A percentile compares a stretch with the other conserved stretches of the same genome.
Conservation (phyloP, 1,284 basidiomycete genomes). For the Trichosporon sp. region DNA sequence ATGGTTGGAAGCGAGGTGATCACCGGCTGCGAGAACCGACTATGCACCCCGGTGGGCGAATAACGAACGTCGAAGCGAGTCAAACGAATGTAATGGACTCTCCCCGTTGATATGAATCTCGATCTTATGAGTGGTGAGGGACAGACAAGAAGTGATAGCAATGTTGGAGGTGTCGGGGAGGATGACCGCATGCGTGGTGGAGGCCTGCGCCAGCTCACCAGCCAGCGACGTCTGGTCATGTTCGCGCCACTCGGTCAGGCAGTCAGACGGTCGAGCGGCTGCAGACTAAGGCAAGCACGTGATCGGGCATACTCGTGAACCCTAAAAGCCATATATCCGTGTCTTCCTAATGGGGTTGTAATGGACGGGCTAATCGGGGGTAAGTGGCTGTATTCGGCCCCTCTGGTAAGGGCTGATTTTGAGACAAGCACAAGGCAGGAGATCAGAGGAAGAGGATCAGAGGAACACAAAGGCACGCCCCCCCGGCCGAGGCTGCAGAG, state of each 20-base stretch:
- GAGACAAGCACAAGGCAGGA: not conserved
- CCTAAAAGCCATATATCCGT: conserved; percentile 6
- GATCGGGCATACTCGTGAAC: conserved; percentile 14
- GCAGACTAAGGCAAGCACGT: not conserved
- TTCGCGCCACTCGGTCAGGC: not conserved
- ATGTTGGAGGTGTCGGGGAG: not conserved
- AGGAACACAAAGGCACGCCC: conserved; percentile 13
- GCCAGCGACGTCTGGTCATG: not conserved
- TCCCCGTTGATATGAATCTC: not conserved
- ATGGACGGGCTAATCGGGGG: not conserved
- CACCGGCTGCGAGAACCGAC: too few relatives aligned
- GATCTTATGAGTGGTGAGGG: not conserved
- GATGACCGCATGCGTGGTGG: not conserved
- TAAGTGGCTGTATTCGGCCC: conserved; percentile 16
- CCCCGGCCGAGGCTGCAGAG: not conserved
- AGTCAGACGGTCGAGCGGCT: not conserved
- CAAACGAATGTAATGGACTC: too few relatives aligned
- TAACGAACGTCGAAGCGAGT: too few relatives aligned
- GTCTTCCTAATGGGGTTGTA: not conserved
- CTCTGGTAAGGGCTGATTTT: not conserved
- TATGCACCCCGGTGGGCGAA: too few relatives aligned
- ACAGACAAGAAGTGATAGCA: not conserved
- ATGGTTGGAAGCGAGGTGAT: too few relatives aligned
- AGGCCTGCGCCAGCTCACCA: not conserved
- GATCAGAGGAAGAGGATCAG: not conserved